Evolutionary conservation across 2,329 filamentous ascomycete species (phyloP).

Genomic region (Fusarium begoniae): DNA sequence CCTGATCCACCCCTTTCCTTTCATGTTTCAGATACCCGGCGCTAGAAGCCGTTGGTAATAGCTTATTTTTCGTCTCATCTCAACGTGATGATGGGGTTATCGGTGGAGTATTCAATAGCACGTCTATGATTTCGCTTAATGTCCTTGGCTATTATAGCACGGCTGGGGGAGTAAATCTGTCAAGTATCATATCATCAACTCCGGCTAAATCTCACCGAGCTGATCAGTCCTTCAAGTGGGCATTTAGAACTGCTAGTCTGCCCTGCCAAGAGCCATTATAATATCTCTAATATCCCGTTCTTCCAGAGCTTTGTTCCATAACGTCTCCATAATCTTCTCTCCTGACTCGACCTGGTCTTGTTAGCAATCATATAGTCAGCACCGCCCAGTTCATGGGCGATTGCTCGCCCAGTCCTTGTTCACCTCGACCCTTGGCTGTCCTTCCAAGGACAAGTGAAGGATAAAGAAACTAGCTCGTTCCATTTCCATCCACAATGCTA

Average conservation of each 20-base stretch:
- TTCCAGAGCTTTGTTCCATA: background rate
- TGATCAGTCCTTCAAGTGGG: background rate
- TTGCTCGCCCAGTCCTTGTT: background rate
- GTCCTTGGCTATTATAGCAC: background rate
- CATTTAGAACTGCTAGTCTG: background rate
- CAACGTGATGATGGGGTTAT: constrained; percentile 6
- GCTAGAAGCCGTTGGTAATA: constrained; percentile 7
- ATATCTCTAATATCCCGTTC: background rate
- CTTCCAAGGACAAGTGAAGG: constrained; percentile 1
- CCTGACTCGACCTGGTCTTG: background rate
- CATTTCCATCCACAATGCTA: background rate
- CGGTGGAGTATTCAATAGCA: background rate
- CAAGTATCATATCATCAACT: background rate
- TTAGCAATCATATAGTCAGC: background rate
- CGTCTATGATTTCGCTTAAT: background rate
- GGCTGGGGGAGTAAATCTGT: background rate
- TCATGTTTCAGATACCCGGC: constrained; percentile 33
- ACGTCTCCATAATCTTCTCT: background rate
- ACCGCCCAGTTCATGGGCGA: background rate
- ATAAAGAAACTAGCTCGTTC: background rate
- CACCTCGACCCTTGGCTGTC: background rate
- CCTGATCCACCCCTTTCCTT: background rate
- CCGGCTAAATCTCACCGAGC: background rate
- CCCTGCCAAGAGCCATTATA: background rate
- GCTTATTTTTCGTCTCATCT: constrained; percentile 3